Evolutionary conservation across 2,329 filamentous ascomycete genomes (phyloP), one percentile per base, ranked within the genome.

Genomic region (Epichloe sibirici): DNA sequence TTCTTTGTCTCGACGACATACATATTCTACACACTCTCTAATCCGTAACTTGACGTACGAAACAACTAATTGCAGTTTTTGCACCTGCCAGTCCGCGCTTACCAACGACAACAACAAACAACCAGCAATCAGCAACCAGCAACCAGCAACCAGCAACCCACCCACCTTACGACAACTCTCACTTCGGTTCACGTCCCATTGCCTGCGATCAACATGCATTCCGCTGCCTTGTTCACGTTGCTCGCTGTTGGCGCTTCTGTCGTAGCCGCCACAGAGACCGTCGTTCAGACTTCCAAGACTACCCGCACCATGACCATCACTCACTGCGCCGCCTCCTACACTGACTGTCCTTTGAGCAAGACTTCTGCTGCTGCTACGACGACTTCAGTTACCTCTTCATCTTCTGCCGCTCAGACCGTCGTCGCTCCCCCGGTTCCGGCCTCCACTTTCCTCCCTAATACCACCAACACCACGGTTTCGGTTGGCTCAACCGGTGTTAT

Each of bases 221-320:
- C 72, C 68, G 65, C 71, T 57, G 65, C 62, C 62, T 58, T 74
- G 63, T 56, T 73, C 60, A 59, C 68, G 56, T 57, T 73, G 57
- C 56, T 74, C 58, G 70, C 71, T 59, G 67, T 68, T 58, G 59
- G 64, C 54, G 65, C 67, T 63, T 68, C 69, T 52, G 65, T 71
- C 47, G 66, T 67, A 48, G 62, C 64, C 56, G 68, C 68, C 54
- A 62, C 62, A 25, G 46, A 64, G 42, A 74, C 68, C 55, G 69
- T 68, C 53, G 69, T 67, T 11, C 50, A 67, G 53, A 77, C 74
- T 52, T 69, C 70, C 15, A 77, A 74, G 53, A 65, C 66, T 51
- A 73, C 71, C 51, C 64, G 62, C 58, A 70, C 69, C 49, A 53
- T 72, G 57, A 77, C 74, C 61, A 66, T 77, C 62, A 77, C 74